Evolutionary conservation across 2,329 filamentous ascomycete genomes (phyloP), one percentile per base, ranked within the genome.

Genomic region (Pyricularia grisea): DNA sequence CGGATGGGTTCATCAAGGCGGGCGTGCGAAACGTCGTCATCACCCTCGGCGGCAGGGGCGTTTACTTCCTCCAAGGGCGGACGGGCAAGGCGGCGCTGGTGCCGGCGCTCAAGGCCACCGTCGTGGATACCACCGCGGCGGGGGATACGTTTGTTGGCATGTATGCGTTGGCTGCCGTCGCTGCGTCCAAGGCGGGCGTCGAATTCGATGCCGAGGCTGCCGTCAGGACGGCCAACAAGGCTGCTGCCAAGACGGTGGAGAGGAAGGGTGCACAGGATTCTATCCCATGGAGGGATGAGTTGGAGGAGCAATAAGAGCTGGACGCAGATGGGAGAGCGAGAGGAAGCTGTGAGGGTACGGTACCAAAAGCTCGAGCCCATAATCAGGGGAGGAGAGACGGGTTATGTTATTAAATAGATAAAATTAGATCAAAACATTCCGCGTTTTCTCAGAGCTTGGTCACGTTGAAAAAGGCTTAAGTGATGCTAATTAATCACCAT

Each of bases 101-200:
- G 4, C 77, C 81, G 2, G 92, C 92, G 0, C 84, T 87, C 71
- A 90, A 91, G 78, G 90, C 92, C 4, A 80, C 78, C 25, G 94
- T 98, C 1, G 88, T 97, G 4, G 94, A 98, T 78, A 98, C 94
- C 0, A 98, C 94, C 9, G 94, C 91, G 1, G 95, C 95, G 5
- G 94, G 94, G 0, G 94, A 98, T 78, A 97, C 94, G 0, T 97
- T 97, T 80, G 92, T 96, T 5, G 94, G 95, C 1, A 91, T 88
- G 27, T 97, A 97, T 77, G 91, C 92, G 2, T 87, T 95, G 30
- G 87, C 88, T 69, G 85, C 90, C 33, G 92, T 92, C 58, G 76
- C 28, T 68, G 76, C 76, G n/a, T 73, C 72, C 50, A 71, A 70
- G 63, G 72, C 69, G 31, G 74, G 70, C 30, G 74, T 69, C 14